phyloP scores from a whole-genome alignment of 2,329 filamentous ascomycete species.

The Alternaria novae-zelandiae region DNA sequence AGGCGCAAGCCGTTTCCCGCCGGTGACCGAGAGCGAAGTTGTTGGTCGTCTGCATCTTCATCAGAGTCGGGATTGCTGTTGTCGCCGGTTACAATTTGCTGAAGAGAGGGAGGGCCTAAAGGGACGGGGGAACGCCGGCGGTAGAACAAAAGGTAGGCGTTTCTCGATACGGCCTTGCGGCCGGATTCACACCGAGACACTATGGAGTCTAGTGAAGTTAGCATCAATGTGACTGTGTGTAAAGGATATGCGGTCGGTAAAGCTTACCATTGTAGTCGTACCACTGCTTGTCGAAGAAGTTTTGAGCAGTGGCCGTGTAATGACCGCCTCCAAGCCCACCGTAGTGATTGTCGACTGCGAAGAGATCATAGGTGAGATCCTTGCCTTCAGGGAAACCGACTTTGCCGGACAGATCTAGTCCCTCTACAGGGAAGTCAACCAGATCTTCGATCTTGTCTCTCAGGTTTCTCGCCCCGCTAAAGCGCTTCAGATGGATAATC shows the following conservation, averaged over 20 bases:
- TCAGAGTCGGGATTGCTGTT: slow-evolving; percentile 51
- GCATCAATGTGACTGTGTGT: background rate
- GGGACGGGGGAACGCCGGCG: slow-evolving; percentile 78
- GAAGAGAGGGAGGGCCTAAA: slow-evolving; percentile 79
- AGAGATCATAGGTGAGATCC: slow-evolving; percentile 85
- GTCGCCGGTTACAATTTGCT: slow-evolving; percentile 70
- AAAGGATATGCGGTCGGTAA: background rate
- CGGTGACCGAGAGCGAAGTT: slow-evolving; percentile 51
- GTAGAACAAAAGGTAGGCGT: slow-evolving; percentile 95
- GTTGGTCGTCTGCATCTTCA: slow-evolving; percentile 50
- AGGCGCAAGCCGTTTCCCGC: slow-evolving; percentile 87
- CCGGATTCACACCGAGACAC: slow-evolving; percentile 69
- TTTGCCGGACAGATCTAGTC: slow-evolving; percentile 79
- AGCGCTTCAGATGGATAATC: slow-evolving; percentile 93
- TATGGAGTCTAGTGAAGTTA: slow-evolving; percentile 68
- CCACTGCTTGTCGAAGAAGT: slow-evolving; percentile 88
- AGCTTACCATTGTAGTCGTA: slow-evolving; percentile 90
- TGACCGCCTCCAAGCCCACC: slow-evolving; percentile 93
- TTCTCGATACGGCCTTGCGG: slow-evolving; percentile 70
- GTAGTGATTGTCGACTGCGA: slow-evolving; percentile 95
- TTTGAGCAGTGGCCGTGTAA: slow-evolving; percentile 93
- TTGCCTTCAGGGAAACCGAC: slow-evolving; percentile 84
- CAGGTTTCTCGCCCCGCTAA: slow-evolving; percentile 81
- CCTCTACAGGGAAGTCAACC: slow-evolving; percentile 90
- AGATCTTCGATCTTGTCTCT: slow-evolving; percentile 90